Conservation (phyloP, 106 monocot species). For the Amphibolis antarctica region DNA sequence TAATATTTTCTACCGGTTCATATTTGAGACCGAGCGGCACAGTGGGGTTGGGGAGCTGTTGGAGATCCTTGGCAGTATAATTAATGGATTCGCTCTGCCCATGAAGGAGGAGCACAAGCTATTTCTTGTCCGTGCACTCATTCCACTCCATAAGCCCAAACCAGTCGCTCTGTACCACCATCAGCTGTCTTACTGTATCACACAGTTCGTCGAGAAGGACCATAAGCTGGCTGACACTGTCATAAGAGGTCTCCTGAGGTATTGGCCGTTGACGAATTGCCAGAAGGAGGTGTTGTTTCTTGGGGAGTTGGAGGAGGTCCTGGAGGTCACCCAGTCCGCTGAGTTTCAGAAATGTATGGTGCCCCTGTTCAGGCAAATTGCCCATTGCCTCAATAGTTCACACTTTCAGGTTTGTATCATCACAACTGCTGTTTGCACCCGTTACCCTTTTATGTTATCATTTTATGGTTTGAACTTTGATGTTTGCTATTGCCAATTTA, state of each 20-base stretch:
- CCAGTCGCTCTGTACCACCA: slow-evolving; percentile 12
- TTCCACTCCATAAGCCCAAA: slow-evolving; percentile 21
- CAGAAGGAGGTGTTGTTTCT: slow-evolving; percentile 27
- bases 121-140: slow-evolving; percentile 15
- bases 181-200: slow-evolving; percentile 19
- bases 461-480: no score
- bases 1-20: slow-evolving; percentile 21
- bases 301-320: slow-evolving; percentile 26
- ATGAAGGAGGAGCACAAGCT: slow-evolving; percentile 30
- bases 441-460: not conserved
- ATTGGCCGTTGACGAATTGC: slow-evolving; percentile 26
- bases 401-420: slow-evolving; percentile 21
- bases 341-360: slow-evolving; percentile 24
- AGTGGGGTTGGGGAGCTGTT: slow-evolving; percentile 21
- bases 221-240: slow-evolving; percentile 18
- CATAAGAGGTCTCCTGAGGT: slow-evolving; percentile 13
- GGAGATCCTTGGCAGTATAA: slow-evolving; percentile 26
- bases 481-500: no score
- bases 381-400: slow-evolving; percentile 21
- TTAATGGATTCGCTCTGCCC: slow-evolving; percentile 24
- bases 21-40: slow-evolving; percentile 21
- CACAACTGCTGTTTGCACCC: not conserved
- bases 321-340: slow-evolving; percentile 19
- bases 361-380: slow-evolving; percentile 21
- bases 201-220: slow-evolving; percentile 26